Percentiles rank a stretch among this genome's conserved stretches.
phyloP scores from a whole-genome alignment of 2,329 filamentous ascomycete species.

The Arachnopeziza araneosa region DNA sequence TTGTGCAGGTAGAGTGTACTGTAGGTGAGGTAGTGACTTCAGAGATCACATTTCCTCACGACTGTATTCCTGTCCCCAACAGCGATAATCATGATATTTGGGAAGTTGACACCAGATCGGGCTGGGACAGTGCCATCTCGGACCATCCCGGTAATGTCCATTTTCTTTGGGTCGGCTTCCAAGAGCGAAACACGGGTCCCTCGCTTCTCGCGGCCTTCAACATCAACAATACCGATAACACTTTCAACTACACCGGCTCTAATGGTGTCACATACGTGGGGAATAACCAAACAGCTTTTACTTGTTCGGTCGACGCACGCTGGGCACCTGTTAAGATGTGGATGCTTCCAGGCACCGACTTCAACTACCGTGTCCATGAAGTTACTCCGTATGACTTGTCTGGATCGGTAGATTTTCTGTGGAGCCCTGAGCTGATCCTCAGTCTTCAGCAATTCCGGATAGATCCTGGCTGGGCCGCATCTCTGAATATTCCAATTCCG shows the following conservation, averaged over 20 bases:
- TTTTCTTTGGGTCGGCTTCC: neutral
- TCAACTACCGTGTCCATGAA: neutral
- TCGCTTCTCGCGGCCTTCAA: neutral
- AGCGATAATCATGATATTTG: neutral
- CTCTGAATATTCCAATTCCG: neutral
- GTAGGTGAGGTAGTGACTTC: neutral
- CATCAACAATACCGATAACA: neutral
- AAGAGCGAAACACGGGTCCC: neutral
- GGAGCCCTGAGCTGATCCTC: neutral
- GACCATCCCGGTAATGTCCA: neutral
- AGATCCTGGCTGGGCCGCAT: neutral
- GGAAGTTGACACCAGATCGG: neutral
- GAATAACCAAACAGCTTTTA: neutral
- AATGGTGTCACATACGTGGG: neutral
- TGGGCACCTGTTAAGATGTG: neutral
- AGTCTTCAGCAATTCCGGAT: neutral
- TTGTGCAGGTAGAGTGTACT: neutral
- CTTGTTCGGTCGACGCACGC: neutral
- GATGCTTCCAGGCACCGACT: neutral
- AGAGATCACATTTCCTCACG: neutral
- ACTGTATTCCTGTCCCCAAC: neutral
- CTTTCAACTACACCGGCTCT: neutral
- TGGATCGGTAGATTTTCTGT: neutral
- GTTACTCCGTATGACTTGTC: neutral
- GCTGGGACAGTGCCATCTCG: neutral